These are phyloP conservation scores for Suillus brevipes DNA, from an alignment of 768 basidiomycete genomes.

Conservation along the genomic window DNA sequence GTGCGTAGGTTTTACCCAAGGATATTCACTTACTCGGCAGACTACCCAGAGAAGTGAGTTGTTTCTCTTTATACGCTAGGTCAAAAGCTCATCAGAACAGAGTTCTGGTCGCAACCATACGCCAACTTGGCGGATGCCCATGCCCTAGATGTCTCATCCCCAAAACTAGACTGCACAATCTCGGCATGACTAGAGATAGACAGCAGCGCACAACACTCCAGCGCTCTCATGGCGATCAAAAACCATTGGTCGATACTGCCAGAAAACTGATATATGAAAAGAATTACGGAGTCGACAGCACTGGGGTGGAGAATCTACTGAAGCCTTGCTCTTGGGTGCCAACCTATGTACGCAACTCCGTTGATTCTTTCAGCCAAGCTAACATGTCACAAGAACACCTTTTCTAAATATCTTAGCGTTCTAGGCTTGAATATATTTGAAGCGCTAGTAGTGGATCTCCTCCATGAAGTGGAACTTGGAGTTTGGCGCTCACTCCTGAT, in stretches of 20 bases:
- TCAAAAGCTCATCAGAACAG: constrained; percentile 5
- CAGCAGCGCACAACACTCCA: not conserved
- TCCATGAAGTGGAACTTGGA: constrained; percentile 42
- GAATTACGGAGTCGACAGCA: constrained; percentile 24
- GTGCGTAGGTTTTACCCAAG: constrained; percentile 16
- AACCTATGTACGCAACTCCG: constrained; percentile 21
- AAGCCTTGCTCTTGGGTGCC: constrained; percentile 33
- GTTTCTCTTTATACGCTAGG: not conserved
- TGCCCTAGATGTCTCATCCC: constrained; percentile 21
- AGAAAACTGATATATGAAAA: constrained; percentile 26
- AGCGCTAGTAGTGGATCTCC: constrained; percentile 34
- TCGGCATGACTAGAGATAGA: constrained; percentile 23
- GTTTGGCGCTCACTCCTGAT: constrained; percentile 37
- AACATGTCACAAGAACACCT: constrained; percentile 38
- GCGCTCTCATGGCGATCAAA: constrained; percentile 14
- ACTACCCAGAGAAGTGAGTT: constrained; percentile 33
- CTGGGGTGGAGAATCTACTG: constrained; percentile 26
- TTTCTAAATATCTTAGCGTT: too few species aligned
- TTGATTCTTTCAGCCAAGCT: not conserved
- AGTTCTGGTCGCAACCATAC: constrained; percentile 17
- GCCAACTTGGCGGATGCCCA: constrained; percentile 19
- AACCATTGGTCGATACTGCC: constrained; percentile 17
- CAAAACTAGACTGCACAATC: constrained; percentile 17
- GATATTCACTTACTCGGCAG: constrained; percentile 22
- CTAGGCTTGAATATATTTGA: constrained; percentile 26